Evolutionary conservation across 2,329 filamentous ascomycete species (phyloP).

Genomic region (Basipetospora sp.): DNA sequence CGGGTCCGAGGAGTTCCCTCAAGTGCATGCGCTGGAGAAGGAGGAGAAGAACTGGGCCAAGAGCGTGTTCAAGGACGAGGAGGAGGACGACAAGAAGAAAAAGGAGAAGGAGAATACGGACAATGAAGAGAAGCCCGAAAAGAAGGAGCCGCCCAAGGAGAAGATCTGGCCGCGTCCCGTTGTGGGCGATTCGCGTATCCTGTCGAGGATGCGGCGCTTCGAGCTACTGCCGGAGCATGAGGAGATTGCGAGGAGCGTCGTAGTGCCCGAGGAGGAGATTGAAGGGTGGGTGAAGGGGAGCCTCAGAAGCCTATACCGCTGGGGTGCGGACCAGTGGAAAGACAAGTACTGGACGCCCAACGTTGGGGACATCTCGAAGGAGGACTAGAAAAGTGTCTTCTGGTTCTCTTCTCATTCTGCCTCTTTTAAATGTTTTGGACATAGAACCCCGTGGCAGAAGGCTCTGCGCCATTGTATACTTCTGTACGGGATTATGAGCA

Average conservation of each 20-base stretch:
- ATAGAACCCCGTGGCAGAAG: too few species aligned
- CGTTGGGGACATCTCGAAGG: conserved; percentile 23
- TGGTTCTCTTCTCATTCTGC: too few species aligned
- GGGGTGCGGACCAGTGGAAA: conserved; percentile 28
- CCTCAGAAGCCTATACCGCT: conserved; percentile 37
- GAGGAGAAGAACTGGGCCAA: conserved; percentile 81
- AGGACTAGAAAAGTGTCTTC: conserved; percentile 15
- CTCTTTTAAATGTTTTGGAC: too few species aligned
- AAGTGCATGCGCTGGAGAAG: conserved; percentile 35
- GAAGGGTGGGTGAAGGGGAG: conserved; percentile 54
- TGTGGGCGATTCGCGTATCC: conserved; percentile 61
- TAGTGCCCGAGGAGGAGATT: conserved; percentile 51
- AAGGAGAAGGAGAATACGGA: conserved; percentile 34
- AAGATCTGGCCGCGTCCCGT: conserved; percentile 63
- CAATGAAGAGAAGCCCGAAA: conserved; percentile 24
- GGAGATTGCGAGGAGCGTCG: conserved; percentile 45
- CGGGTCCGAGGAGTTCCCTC: conserved; percentile 22
- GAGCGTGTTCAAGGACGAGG: conserved; percentile 47
- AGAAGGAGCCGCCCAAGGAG: conserved; percentile 29
- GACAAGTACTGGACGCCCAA: conserved; percentile 23
- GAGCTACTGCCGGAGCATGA: conserved; percentile 56
- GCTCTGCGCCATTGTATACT: background rate
- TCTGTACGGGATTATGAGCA: too few species aligned
- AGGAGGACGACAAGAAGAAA: conserved; percentile 18
- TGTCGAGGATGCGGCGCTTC: conserved; percentile 66